These are phyloP conservation scores for Acanthamoeba castellanii DNA, from an alignment of 208 protist genomes.

Conservation along the genomic window DNA sequence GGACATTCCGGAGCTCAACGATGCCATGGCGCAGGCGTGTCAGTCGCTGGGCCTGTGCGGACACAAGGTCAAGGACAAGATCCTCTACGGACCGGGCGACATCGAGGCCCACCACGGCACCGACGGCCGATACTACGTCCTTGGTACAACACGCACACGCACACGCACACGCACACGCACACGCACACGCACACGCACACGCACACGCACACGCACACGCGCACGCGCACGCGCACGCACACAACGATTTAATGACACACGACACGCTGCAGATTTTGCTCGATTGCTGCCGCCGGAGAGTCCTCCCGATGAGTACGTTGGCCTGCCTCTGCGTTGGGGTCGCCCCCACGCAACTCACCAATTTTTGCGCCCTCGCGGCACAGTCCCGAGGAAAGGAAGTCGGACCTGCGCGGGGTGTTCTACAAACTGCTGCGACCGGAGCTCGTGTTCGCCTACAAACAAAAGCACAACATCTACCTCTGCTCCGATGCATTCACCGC, in stretches of 20 bases:
- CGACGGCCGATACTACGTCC: constrained; percentile 21
- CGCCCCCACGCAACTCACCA: background rate
- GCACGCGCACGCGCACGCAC: too few species aligned
- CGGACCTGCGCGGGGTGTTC: background rate
- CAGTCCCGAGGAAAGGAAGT: background rate
- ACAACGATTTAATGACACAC: too few species aligned
- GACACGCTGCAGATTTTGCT: background rate
- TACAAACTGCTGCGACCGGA: constrained; percentile 44
- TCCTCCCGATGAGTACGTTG: background rate
- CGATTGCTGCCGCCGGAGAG: constrained; percentile 24
- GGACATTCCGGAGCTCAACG: constrained; percentile 24
- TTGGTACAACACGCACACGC: background rate
- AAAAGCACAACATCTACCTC: background rate
- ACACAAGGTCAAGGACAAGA: constrained; percentile 52
- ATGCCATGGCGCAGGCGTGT: constrained; percentile 19
- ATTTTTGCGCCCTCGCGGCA: background rate
- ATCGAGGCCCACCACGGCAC: constrained; percentile 46
- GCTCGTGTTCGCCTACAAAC: constrained; percentile 20
- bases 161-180: too few species aligned
- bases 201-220: too few species aligned
- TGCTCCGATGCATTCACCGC: constrained; percentile 46
- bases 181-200: too few species aligned
- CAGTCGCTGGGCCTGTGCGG: background rate
- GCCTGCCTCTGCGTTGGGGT: background rate
- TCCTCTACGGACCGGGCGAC: constrained; percentile 20